phyloP scores from a whole-genome alignment of 1,139 yeast genomes.

The Debaryomyces psychrophilus region DNA sequence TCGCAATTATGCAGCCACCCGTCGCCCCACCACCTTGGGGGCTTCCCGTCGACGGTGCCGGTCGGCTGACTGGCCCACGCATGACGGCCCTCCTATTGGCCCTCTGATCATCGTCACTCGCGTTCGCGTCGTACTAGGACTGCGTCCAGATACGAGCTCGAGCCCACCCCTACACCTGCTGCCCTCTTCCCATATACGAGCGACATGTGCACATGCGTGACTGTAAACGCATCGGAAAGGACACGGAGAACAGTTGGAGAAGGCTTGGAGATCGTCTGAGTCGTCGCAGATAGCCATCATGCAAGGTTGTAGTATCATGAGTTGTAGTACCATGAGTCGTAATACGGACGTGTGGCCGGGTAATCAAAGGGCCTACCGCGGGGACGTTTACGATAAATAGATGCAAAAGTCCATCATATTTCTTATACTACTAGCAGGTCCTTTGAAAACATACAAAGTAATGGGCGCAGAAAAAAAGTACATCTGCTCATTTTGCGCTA shows the following conservation, averaged over 20 bases:
- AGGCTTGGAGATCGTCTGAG: background rate
- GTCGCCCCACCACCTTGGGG: background rate
- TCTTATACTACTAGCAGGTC: background rate
- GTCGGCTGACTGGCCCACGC: no score
- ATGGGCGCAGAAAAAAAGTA: conserved; percentile 62
- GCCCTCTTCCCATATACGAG: no score
- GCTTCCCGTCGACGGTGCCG: background rate
- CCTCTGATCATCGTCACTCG: no score
- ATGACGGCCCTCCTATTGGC: no score
- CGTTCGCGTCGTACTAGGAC: no score
- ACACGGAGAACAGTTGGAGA: background rate
- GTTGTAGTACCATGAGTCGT: no score
- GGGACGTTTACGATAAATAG: conserved; percentile 6
- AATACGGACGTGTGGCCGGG: conserved; percentile 3
- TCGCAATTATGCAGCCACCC: conserved; percentile 1
- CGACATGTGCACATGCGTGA: background rate
- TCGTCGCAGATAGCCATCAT: background rate
- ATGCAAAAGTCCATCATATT: background rate
- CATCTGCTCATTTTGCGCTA: conserved; percentile 77
- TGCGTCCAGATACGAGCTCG: no score
- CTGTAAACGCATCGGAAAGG: background rate
- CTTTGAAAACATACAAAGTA: background rate
- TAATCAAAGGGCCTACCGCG: background rate
- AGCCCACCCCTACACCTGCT: no score
- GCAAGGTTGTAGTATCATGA: background rate